Percentiles rank a stretch among this genome's conserved stretches.
Conservation (phyloP, 495 filamentous ascomycete species). For the Hyphodiscus hymeniophilus region DNA sequence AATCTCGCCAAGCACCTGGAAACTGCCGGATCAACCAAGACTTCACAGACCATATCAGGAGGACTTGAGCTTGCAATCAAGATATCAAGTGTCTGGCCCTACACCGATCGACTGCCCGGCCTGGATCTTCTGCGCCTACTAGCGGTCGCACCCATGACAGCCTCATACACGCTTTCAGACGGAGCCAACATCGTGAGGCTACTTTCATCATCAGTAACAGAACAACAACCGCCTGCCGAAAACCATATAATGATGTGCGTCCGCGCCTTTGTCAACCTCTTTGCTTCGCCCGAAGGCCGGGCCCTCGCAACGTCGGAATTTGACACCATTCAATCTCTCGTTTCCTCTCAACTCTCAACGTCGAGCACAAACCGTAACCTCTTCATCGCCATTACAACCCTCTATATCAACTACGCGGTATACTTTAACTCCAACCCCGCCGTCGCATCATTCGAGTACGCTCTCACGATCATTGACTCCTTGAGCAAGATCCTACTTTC, state of each 20-base stretch:
- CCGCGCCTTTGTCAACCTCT: slow-evolving; percentile 81
- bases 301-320: slow-evolving; percentile 50
- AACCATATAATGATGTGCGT: slow-evolving; percentile 85
- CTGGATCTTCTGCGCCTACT: slow-evolving; percentile 80
- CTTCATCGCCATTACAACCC: slow-evolving; percentile 70
- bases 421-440: slow-evolving; percentile 24
- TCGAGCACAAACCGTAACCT: slow-evolving; percentile 65
- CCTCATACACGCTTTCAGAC: slow-evolving; percentile 36
- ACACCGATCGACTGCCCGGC: slow-evolving; percentile 66
- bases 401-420: slow-evolving; percentile 79
- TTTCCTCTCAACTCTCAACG: slow-evolving; percentile 35
- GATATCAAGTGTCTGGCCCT: slow-evolving; percentile 68
- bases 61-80: slow-evolving; percentile 55
- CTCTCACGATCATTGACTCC: slow-evolving; percentile 52
- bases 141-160: slow-evolving; percentile 55
- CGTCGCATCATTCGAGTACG: slow-evolving; percentile 40
- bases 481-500: slow-evolving; percentile 51
- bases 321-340: slow-evolving; percentile 44
- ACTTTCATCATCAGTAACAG: slow-evolving; percentile 42
- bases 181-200: slow-evolving; percentile 48
- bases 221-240: slow-evolving; percentile 35
- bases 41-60: slow-evolving; percentile 22
- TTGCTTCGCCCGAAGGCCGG: slow-evolving; percentile 65
- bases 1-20: slow-evolving; percentile 51
- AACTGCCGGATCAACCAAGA: slow-evolving; percentile 27